These are phyloP conservation scores for Naganishia antarctica DNA, from an alignment of 768 basidiomycete species.

Conservation along the genomic window DNA sequence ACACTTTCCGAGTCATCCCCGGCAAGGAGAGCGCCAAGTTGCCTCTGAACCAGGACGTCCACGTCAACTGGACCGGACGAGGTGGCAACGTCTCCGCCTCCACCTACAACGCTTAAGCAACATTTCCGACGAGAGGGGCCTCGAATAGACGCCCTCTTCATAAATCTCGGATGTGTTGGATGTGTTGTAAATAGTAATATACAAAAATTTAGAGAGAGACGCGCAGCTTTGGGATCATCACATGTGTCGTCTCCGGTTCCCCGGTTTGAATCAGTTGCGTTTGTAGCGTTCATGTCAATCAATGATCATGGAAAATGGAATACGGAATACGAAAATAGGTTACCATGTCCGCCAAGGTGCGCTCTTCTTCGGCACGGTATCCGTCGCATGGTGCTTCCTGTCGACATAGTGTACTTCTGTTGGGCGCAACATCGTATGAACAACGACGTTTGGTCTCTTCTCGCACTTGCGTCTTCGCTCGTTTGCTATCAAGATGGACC, in stretches of 20 bases:
- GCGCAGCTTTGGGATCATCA: background rate
- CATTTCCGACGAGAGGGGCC: too few species aligned
- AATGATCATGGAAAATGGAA: conserved; percentile 18
- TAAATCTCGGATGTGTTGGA: background rate
- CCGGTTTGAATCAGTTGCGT: conserved; percentile 3
- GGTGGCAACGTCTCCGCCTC: conserved; percentile 90
- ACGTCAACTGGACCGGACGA: conserved; percentile 98
- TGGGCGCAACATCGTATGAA: too few species aligned
- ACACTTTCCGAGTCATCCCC: conserved; percentile 91
- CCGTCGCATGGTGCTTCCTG: too few species aligned
- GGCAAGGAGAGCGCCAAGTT: conserved; percentile 84
- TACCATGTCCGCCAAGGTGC: too few species aligned
- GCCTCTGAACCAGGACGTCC: conserved; percentile 77
- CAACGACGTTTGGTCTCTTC: too few species aligned
- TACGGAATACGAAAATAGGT: background rate
- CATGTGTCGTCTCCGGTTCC: background rate
- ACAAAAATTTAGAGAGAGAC: conserved; percentile 12
- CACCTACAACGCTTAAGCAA: conserved; percentile 64
- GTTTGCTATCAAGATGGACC: too few species aligned
- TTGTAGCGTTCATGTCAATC: conserved; percentile 20
- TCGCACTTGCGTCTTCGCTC: too few species aligned
- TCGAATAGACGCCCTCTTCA: too few species aligned
- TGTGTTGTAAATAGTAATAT: background rate
- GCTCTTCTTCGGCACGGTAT: too few species aligned
- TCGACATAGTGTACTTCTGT: too few species aligned